These are phyloP conservation scores for Colletotrichum liriopes DNA, from an alignment of 2,329 filamentous ascomycete species.

Conservation along the genomic window DNA sequence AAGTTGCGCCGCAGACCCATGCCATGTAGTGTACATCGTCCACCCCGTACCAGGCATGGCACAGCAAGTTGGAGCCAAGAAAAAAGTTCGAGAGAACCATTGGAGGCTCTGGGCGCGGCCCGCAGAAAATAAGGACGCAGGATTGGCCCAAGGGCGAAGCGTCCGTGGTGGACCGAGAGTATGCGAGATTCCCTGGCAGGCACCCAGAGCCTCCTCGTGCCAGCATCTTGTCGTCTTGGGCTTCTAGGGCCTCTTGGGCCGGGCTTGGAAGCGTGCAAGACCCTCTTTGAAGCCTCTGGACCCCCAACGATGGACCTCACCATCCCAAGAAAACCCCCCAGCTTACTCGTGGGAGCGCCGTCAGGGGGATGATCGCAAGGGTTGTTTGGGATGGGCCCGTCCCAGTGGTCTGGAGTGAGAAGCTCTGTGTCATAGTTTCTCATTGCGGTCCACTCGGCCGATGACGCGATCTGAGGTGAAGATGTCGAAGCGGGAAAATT, in stretches of 20 bases:
- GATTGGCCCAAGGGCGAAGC: background rate
- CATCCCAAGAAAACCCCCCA: background rate
- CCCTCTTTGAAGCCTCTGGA: background rate
- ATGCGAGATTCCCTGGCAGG: conserved; percentile 21
- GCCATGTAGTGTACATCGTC: background rate
- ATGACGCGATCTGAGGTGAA: conserved; percentile 42
- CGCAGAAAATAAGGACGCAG: background rate
- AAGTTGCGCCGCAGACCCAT: conserved; percentile 8
- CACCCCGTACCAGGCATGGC: too few relatives aligned
- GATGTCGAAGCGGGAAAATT: conserved; percentile 43
- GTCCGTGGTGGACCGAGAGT: conserved; percentile 20
- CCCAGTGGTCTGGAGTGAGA: conserved; percentile 30
- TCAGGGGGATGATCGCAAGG: conserved; percentile 14
- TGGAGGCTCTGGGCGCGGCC: conserved; percentile 10
- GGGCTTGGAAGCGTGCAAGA: background rate
- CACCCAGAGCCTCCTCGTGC: conserved; percentile 3
- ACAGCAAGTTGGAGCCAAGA: background rate
- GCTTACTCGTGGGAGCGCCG: background rate
- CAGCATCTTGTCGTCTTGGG: too few relatives aligned
- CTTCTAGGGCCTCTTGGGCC: too few relatives aligned
- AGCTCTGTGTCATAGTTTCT: conserved; percentile 43
- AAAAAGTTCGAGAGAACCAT: background rate
- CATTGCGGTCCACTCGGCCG: conserved; percentile 39
- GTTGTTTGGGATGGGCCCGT: conserved; percentile 2
- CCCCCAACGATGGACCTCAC: conserved; percentile 14